Conservation (phyloP, 495 filamentous ascomycete genomes). For the Clavariopsis aquatica region DNA sequence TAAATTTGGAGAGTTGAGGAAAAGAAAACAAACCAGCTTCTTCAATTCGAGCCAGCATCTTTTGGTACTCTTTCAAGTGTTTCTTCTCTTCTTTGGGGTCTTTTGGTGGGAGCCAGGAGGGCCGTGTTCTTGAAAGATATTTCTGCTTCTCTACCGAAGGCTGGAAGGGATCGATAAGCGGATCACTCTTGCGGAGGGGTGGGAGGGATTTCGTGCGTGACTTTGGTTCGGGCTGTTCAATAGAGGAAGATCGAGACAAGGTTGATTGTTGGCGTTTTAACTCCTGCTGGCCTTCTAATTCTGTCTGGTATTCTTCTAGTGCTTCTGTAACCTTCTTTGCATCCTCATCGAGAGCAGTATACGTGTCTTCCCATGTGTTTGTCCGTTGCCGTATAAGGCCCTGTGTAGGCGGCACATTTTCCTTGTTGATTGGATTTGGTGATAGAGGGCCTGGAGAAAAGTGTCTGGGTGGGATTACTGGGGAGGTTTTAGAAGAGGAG, state of each 20-base stretch:
- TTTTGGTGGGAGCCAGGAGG: conserved; percentile 95
- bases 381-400: conserved; percentile 59
- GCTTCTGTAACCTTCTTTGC: conserved; percentile 86
- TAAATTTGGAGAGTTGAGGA: not conserved
- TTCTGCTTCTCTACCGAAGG: conserved; percentile 97
- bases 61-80: conserved; percentile 88
- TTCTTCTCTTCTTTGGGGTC: conserved; percentile 87
- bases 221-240: conserved; percentile 48
- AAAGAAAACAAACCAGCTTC: conserved; percentile 61
- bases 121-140: conserved; percentile 83
- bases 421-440: conserved; percentile 9
- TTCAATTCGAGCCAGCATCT: conserved; percentile 81
- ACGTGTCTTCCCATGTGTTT: conserved; percentile 68
- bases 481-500: not conserved
- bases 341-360: conserved; percentile 78
- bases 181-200: conserved; percentile 79
- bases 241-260: conserved; percentile 47
- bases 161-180: conserved; percentile 95
- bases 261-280: conserved; percentile 52
- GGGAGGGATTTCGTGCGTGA: conserved; percentile 65
- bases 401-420: conserved; percentile 32
- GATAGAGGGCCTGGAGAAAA: conserved; percentile 15
- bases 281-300: conserved; percentile 48
- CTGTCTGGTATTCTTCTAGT: conserved; percentile 79
- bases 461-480: not conserved